Percentiles rank a stretch among this genome's conserved stretches.
Conservation (phyloP, 179 eudicot species). For the Dionaea muscipula region DNA sequence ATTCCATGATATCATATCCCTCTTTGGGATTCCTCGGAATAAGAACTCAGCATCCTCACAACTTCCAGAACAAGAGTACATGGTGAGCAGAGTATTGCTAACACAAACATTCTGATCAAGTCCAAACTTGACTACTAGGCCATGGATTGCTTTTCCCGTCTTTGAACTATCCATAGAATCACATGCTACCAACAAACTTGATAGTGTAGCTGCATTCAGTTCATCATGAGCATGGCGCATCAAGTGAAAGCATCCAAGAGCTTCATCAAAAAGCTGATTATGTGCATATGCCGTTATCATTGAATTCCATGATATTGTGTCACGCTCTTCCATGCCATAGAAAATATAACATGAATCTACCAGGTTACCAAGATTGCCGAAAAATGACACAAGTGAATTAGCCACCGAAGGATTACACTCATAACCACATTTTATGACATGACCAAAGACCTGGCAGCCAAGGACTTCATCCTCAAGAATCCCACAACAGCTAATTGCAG, state of each 20-base stretch:
- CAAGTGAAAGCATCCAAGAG: constrained; percentile 35
- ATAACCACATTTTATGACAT: constrained; percentile 45
- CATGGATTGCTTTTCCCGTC: constrained; percentile 58
- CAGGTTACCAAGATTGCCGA: constrained; percentile 35
- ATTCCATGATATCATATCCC: constrained; percentile 64
- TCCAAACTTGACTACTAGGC: constrained; percentile 44
- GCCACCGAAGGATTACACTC: constrained; percentile 47
- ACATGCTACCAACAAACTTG: constrained; percentile 39
- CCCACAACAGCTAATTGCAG: constrained; percentile 43
- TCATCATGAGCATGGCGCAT: constrained; percentile 44
- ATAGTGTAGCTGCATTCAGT: constrained; percentile 39
- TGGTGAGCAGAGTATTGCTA: constrained; percentile 52
- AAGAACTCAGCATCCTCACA: constrained; percentile 29
- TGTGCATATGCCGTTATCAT: constrained; percentile 46
- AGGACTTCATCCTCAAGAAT: constrained; percentile 40
- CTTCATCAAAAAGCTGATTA: constrained; percentile 28
- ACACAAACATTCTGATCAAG: constrained; percentile 31
- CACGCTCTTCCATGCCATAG: constrained; percentile 41
- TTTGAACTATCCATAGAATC: constrained; percentile 24
- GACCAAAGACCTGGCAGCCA: constrained; percentile 51
- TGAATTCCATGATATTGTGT: constrained; percentile 74
- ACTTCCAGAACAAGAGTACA: constrained; percentile 50
- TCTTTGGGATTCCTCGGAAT: constrained; percentile 40
- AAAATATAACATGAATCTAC: constrained; percentile 43
- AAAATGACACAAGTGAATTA: constrained; percentile 57